These are phyloP conservation scores for Eucalyptus grandis DNA, from an alignment of 345 rosid species.

Conservation along the genomic window DNA sequence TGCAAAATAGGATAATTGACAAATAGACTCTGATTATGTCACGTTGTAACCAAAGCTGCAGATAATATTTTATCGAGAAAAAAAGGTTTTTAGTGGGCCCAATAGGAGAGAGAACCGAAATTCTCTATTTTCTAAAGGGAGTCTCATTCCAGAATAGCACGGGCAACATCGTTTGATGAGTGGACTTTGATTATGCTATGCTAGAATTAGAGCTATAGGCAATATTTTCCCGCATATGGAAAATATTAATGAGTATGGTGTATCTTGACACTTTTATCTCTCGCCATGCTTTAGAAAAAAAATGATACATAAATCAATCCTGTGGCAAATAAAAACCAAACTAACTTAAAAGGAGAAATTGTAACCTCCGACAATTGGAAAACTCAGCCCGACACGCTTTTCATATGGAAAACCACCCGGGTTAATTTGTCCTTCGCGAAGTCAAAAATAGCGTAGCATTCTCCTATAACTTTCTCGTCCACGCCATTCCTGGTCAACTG, in stretches of 20 bases:
- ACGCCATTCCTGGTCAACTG: conserved; percentile 24
- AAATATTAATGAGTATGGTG: neutral
- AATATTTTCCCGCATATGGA: too few species aligned
- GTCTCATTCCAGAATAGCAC: too few species aligned
- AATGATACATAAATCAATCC: neutral
- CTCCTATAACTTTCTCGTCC: conserved; percentile 15
- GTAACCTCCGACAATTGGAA: neutral
- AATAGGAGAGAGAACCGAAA: too few species aligned
- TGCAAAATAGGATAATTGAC: fast-evolving
- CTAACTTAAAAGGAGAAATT: neutral
- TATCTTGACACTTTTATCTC: neutral
- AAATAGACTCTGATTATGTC: too few species aligned
- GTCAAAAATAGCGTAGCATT: conserved; percentile 4
- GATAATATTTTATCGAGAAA: too few species aligned
- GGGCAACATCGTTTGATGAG: fast-evolving
- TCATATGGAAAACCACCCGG: neutral
- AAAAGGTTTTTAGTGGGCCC: too few species aligned
- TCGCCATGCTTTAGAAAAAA: neutral
- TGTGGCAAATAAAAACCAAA: neutral
- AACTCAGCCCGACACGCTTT: neutral
- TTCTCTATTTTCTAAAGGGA: too few species aligned
- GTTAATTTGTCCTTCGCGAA: neutral
- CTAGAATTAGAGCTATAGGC: fast-evolving
- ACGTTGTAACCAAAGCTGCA: fast-evolving
- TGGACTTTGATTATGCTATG: fast-evolving